Evolutionary conservation across 192 early-diverging fungal genomes (phyloP).

Genomic region (Backusella luteola): DNA sequence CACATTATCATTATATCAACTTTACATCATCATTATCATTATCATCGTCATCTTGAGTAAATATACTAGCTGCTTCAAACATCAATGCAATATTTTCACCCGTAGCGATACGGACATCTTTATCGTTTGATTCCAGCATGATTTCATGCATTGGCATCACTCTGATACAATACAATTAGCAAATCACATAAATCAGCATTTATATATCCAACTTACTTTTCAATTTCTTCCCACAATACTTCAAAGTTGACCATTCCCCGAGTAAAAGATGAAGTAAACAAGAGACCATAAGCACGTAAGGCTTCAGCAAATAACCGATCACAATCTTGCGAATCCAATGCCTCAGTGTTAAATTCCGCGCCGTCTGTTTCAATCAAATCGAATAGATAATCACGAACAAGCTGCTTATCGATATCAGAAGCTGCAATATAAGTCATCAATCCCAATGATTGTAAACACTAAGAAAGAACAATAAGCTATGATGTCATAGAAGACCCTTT

Average conservation of each 20-base stretch:
- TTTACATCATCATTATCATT: neutral
- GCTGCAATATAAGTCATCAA: conserved; percentile 31
- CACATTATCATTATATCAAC: neutral
- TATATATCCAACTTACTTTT: conserved; percentile 24
- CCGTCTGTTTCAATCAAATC: conserved; percentile 34
- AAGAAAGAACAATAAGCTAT: neutral
- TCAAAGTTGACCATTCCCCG: conserved; percentile 25
- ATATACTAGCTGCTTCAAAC: conserved; percentile 53
- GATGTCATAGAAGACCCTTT: neutral
- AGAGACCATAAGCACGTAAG: conserved; percentile 23
- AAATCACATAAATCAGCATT: neutral
- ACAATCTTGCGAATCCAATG: conserved; percentile 14
- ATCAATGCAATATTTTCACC: conserved; percentile 76
- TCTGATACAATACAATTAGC: conserved; percentile 7
- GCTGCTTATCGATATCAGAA: conserved; percentile 24
- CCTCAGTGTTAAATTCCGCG: conserved; percentile 22
- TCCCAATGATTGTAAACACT: conserved; percentile 31
- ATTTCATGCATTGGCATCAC: conserved; percentile 51
- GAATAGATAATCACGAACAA: conserved; percentile 27
- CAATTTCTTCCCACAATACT: conserved; percentile 36
- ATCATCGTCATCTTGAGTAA: conserved; percentile 13
- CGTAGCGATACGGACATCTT: conserved; percentile 64
- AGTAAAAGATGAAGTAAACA: conserved; percentile 24
- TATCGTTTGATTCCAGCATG: conserved; percentile 52
- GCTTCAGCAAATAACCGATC: conserved; percentile 21